Percentiles rank a stretch among this genome's conserved stretches.
phyloP scores from a whole-genome alignment of 192 early-diverging fungal genomes.

The Obelidium mucronatum region DNA sequence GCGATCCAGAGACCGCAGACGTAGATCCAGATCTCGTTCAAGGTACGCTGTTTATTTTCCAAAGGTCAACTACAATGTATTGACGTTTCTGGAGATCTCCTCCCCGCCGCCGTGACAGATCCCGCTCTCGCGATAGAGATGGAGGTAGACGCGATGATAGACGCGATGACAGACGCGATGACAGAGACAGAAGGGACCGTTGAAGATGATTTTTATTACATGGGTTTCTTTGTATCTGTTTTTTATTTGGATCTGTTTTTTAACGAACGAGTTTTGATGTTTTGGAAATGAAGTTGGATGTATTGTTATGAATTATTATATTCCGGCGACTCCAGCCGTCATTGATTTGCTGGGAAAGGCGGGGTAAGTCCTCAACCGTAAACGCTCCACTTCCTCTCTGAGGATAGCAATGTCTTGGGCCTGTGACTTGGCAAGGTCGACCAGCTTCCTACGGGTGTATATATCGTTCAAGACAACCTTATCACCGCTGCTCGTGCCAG shows the following conservation, averaged over 20 bases:
- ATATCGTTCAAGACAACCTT: slow-evolving; percentile 51
- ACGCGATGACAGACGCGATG: background rate
- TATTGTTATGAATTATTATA: background rate
- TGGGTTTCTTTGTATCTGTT: slow-evolving; percentile 13
- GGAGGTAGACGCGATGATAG: background rate
- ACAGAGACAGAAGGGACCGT: background rate
- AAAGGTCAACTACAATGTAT: background rate
- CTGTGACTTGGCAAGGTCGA: slow-evolving; percentile 66
- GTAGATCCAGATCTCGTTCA: background rate
- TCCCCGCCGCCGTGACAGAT: slow-evolving; percentile 26
- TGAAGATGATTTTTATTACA: background rate
- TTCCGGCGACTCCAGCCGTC: background rate
- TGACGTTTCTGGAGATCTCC: background rate
- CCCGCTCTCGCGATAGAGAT: slow-evolving; percentile 27
- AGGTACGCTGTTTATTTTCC: background rate
- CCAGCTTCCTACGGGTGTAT: slow-evolving; percentile 52
- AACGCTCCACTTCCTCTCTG: slow-evolving; percentile 61
- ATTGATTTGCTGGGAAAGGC: slow-evolving; percentile 53
- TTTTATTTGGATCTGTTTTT: background rate
- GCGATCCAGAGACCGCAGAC: background rate
- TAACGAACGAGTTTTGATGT: background rate
- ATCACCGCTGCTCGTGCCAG: slow-evolving; percentile 9
- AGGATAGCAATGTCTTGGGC: slow-evolving; percentile 70
- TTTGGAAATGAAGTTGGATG: background rate
- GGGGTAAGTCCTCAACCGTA: slow-evolving; percentile 66